Evolutionary conservation across 805 yeast species (phyloP).

Genomic region (Grigorovia humatica): DNA sequence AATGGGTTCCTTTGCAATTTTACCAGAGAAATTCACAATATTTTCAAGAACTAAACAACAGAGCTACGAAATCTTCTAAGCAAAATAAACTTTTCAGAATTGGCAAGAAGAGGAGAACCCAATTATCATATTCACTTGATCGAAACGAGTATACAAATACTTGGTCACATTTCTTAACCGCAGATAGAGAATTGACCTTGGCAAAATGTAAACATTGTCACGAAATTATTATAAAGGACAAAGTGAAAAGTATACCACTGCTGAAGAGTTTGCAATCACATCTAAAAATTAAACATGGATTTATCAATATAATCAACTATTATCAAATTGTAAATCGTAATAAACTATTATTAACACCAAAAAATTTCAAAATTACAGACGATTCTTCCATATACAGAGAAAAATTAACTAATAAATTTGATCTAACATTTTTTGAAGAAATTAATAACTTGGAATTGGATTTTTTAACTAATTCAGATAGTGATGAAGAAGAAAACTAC

Average conservation of each 20-base stretch:
- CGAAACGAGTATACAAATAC: not conserved
- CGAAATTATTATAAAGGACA: constrained; percentile 1
- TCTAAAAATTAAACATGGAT: constrained; percentile 4
- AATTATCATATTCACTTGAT: not conserved
- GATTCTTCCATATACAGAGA: not conserved
- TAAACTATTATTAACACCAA: not conserved
- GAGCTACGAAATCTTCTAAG: not conserved
- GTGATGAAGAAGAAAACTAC: not conserved
- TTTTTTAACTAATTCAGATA: not conserved
- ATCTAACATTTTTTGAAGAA: not conserved
- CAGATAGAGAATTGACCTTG: constrained; percentile 1
- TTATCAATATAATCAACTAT: not conserved
- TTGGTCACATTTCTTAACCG: constrained; percentile 11
- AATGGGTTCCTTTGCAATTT: constrained; percentile 9
- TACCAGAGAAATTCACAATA: constrained; percentile 2
- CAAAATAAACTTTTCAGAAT: too few relatives aligned
- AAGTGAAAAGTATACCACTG: not conserved
- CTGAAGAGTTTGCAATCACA: constrained; percentile 5
- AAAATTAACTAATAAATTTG: not conserved
- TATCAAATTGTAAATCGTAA: not conserved
- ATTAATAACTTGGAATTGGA: not conserved
- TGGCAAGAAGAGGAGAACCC: not conserved
- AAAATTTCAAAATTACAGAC: not conserved
- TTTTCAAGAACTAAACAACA: not conserved
- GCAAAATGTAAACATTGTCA: constrained; percentile 11